phyloP scores from a whole-genome alignment of 805 yeast species.

The Spathaspora passalidarum region DNA sequence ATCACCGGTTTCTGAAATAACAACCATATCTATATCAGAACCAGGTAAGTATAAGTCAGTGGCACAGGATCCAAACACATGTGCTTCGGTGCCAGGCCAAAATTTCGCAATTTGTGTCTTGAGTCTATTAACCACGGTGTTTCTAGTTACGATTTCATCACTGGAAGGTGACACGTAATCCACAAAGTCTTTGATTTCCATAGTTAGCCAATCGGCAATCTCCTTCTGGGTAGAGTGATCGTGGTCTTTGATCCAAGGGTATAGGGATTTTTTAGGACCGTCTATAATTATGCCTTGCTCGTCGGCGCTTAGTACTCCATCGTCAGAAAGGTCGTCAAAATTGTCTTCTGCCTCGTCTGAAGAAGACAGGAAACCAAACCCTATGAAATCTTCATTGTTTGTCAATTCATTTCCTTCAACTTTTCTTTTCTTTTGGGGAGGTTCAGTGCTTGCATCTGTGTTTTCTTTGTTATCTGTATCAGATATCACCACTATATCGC shows the following conservation, averaged over 20 bases:
- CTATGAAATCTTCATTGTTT: slow-evolving; percentile 52
- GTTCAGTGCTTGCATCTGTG: slow-evolving; percentile 5
- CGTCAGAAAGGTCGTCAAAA: slow-evolving; percentile 20
- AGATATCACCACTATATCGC: slow-evolving; percentile 20
- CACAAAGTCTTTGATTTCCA: slow-evolving; percentile 82
- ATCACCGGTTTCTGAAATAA: slow-evolving; percentile 58
- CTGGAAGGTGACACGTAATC: slow-evolving; percentile 82
- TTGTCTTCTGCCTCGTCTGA: slow-evolving; percentile 24
- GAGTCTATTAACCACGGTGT: slow-evolving; percentile 58
- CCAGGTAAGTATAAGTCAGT: slow-evolving; percentile 92
- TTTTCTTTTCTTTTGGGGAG: slow-evolving; percentile 3
- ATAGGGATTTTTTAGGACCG: slow-evolving; percentile 29
- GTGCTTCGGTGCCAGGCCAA: slow-evolving; percentile 79
- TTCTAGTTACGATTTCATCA: slow-evolving; percentile 67
- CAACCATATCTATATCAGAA: slow-evolving; percentile 92
- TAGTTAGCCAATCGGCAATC: slow-evolving; percentile 81
- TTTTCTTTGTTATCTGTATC: slow-evolving; percentile 16
- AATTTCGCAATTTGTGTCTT: slow-evolving; percentile 48
- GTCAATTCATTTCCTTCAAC: slow-evolving; percentile 33
- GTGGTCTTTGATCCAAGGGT: slow-evolving; percentile 77
- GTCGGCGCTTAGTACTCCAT: slow-evolving; percentile 33
- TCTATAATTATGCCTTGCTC: slow-evolving; percentile 16
- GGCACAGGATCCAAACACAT: slow-evolving; percentile 92
- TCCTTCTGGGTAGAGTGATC: slow-evolving; percentile 77
- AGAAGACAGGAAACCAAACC: slow-evolving; percentile 50